phyloP scores from a whole-genome alignment of 306 rosid genomes.

The Malus domestica region DNA sequence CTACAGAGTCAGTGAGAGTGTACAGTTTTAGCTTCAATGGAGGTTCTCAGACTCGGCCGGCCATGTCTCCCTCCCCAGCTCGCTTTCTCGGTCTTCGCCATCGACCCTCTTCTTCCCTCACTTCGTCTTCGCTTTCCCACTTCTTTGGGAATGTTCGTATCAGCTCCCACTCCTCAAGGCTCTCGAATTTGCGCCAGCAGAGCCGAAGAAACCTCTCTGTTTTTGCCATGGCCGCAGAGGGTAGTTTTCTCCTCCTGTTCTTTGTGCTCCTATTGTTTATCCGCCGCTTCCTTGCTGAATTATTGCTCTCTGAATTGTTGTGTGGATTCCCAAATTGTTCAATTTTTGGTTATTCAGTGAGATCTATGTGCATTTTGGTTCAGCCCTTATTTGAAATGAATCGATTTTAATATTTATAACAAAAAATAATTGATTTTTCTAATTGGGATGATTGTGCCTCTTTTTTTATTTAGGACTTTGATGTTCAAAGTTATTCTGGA shows the following conservation, averaged over 20 bases:
- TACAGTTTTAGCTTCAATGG: conserved; percentile 46
- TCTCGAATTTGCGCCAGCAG: conserved; percentile 25
- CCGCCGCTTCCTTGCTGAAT: not conserved
- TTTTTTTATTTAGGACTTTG: not conserved
- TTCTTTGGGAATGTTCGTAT: conserved; percentile 41
- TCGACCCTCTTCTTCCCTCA: conserved; percentile 29
- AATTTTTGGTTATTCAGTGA: not conserved
- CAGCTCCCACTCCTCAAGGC: conserved; percentile 21
- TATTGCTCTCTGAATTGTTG: not conserved
- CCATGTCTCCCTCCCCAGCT: conserved; percentile 34
- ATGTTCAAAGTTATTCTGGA: not conserved
- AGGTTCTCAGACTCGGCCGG: conserved; percentile 40
- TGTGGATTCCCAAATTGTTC: not conserved
- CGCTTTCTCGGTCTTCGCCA: conserved; percentile 42
- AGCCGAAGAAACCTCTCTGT: conserved; percentile 48
- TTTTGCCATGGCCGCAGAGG: conserved; percentile 76
- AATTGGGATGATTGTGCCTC: not conserved
- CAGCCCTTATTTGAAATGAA: not conserved
- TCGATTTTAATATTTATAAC: not conserved
- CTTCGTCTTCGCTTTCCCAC: conserved; percentile 53
- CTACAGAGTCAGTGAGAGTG: conserved; percentile 51
- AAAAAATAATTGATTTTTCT: not conserved
- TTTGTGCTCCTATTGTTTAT: not conserved
- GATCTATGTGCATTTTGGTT: not conserved
- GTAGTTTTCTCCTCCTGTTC: conserved; percentile 26